Percentiles rank a stretch among this genome's conserved stretches.
Conservation (phyloP, 352 stramenopile species). For the Pythium angustatum region DNA sequence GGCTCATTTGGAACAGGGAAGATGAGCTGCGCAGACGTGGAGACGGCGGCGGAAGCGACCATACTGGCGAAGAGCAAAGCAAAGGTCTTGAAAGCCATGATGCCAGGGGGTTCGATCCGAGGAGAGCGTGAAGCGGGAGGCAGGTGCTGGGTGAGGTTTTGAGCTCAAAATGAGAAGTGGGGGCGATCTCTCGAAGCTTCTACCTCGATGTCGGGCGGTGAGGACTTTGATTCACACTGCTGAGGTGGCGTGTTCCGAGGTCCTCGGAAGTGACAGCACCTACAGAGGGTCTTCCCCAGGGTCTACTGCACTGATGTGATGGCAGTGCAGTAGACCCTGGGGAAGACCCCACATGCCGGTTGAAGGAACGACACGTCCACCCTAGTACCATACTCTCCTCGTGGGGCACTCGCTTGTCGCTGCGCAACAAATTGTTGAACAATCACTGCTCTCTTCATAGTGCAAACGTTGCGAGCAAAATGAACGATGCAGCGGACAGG, state of each 20-base stretch:
- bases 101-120: conserved; percentile 4
- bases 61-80: not conserved
- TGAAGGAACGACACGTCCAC: too few species aligned
- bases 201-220: conserved; percentile 26
- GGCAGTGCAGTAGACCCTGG: too few species aligned
- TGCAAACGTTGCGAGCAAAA: not conserved
- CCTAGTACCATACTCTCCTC: too few species aligned
- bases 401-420: too few species aligned
- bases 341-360: too few species aligned
- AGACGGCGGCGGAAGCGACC: not conserved
- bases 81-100: not conserved
- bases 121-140: conserved; percentile 16
- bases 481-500: too few species aligned
- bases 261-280: too few species aligned
- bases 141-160: not conserved
- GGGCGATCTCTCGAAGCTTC: conserved; percentile 11
- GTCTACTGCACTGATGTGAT: too few species aligned
- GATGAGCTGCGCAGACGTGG: conserved; percentile 36
- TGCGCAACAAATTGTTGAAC: too few species aligned
- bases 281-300: too few species aligned
- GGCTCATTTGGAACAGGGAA: conserved; percentile 39
- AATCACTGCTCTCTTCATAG: too few species aligned
- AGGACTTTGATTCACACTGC: too few species aligned
- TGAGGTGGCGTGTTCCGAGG: not conserved
- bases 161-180: not conserved